Conservation (phyloP, 2,329 filamentous ascomycete species). For the Ascochyta lentis region DNA sequence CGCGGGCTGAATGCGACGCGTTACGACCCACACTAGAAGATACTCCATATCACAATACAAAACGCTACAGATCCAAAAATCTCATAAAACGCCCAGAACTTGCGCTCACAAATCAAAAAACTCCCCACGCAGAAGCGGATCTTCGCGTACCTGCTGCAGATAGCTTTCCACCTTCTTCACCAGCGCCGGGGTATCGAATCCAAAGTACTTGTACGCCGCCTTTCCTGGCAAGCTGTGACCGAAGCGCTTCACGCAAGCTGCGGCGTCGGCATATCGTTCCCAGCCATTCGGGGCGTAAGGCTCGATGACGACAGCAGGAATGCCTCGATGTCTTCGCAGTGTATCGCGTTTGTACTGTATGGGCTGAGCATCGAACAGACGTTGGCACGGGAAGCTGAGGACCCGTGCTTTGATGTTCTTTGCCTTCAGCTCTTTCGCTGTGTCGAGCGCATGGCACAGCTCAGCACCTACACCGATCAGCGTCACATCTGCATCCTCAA, state of each 20-base stretch:
- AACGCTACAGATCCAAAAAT: neutral
- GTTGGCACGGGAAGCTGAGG: slow-evolving; percentile 59
- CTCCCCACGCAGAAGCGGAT: slow-evolving; percentile 42
- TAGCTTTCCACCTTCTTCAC: slow-evolving; percentile 51
- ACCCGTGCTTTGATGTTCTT: slow-evolving; percentile 54
- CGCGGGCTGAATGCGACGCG: neutral
- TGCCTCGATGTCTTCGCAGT: slow-evolving; percentile 49
- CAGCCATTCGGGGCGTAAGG: slow-evolving; percentile 65
- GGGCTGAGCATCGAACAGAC: slow-evolving; percentile 57
- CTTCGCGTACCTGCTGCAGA: slow-evolving; percentile 46
- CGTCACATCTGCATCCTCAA: slow-evolving; percentile 55
- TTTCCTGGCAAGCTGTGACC: slow-evolving; percentile 64
- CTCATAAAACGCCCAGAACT: neutral
- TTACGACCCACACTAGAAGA: neutral
- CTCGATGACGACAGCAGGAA: slow-evolving; percentile 65
- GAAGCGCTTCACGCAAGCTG: slow-evolving; percentile 61
- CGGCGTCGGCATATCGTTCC: slow-evolving; percentile 67
- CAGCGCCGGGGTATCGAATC: slow-evolving; percentile 57
- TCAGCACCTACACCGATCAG: slow-evolving; percentile 61
- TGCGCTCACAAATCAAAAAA: slow-evolving; percentile 40
- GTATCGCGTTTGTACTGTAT: slow-evolving; percentile 56
- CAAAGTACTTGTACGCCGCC: slow-evolving; percentile 63
- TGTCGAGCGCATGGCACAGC: slow-evolving; percentile 55
- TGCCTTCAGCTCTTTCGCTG: slow-evolving; percentile 49
- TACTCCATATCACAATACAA: too few relatives aligned